A percentile compares a stretch with the other conserved stretches of the same genome.
phyloP scores from a whole-genome alignment of 495 filamentous ascomycete genomes.

The Aspergillus coremiiformis region DNA sequence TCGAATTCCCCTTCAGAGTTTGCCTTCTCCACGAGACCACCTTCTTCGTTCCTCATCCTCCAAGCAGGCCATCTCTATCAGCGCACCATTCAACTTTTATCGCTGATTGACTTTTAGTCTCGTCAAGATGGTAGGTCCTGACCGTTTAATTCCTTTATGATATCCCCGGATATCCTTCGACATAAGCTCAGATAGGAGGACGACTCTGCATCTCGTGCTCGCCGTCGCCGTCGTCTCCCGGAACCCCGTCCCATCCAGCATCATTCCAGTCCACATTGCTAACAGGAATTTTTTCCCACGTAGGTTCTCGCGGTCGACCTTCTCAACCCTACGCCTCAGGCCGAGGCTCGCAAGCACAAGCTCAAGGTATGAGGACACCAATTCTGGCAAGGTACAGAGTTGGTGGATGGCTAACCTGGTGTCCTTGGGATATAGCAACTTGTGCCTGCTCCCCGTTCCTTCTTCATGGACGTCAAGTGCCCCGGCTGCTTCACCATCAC shows the following conservation, averaged over 20 bases:
- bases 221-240: constrained; percentile 12
- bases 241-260: constrained; percentile 1
- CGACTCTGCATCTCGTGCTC: constrained; percentile 5
- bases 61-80: constrained; percentile 43
- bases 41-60: constrained; percentile 31
- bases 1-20: constrained; percentile 37
- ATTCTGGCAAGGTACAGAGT: background rate
- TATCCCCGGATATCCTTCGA: background rate
- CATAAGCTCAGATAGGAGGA: background rate
- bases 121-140: constrained; percentile 43
- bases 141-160: constrained; percentile 2
- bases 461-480: constrained; percentile 99
- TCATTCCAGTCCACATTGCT: constrained; percentile 8
- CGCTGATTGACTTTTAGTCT: constrained; percentile 42
- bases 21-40: constrained; percentile 32
- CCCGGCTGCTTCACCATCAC: constrained; percentile 99
- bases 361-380: constrained; percentile 70
- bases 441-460: constrained; percentile 90
- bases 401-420: constrained; percentile 14
- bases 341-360: constrained; percentile 99
- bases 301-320: constrained; percentile 99
- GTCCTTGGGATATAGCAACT: constrained; percentile 54
- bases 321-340: constrained; percentile 90
- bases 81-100: constrained; percentile 40
- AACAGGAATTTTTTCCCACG: constrained; percentile 12